Evolutionary conservation across 805 yeast species (phyloP).

Genomic region (Jamesozyma gamospora): DNA sequence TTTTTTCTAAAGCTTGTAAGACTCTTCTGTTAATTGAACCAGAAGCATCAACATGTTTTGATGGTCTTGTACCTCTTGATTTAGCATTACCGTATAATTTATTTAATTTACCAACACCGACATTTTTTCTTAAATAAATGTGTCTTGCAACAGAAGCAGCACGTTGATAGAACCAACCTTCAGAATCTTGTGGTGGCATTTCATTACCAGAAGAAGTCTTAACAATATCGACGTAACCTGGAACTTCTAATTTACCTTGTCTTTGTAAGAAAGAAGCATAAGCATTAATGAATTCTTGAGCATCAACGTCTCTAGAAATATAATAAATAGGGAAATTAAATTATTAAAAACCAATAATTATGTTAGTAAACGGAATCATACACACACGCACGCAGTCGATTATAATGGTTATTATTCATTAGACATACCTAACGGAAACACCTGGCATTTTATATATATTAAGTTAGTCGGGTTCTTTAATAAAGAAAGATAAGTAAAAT

Average conservation of each 20-base stretch:
- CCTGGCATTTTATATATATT: slow-evolving; percentile 72
- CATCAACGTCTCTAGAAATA: slow-evolving; percentile 99
- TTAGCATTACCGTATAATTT: slow-evolving; percentile 97
- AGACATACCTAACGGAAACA: slow-evolving; percentile 82
- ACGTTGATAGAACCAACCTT: slow-evolving; percentile 99
- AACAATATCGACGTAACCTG: slow-evolving; percentile 98
- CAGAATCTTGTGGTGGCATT: slow-evolving; percentile 98
- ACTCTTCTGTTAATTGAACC: slow-evolving; percentile 98
- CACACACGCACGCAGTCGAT: too few relatives aligned
- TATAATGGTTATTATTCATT: too few relatives aligned
- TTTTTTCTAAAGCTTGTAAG: slow-evolving; percentile 93
- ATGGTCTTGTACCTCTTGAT: slow-evolving; percentile 98
- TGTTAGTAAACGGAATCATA: too few relatives aligned
- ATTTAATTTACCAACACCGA: slow-evolving; percentile 98
- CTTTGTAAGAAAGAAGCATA: slow-evolving; percentile 99
- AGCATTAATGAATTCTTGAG: slow-evolving; percentile 98
- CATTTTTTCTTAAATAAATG: slow-evolving; percentile 97
- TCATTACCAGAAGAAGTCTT: slow-evolving; percentile 98
- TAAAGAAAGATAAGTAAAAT: too few relatives aligned
- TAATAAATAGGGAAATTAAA: too few relatives aligned
- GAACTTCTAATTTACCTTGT: slow-evolving; percentile 98
- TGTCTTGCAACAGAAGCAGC: slow-evolving; percentile 99
- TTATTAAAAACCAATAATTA: too few relatives aligned
- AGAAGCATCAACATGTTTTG: slow-evolving; percentile 96
- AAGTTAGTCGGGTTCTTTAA: not conserved